Evolutionary conservation across 768 basidiomycete species (phyloP).

Genomic region (Kwoniella europaea): DNA sequence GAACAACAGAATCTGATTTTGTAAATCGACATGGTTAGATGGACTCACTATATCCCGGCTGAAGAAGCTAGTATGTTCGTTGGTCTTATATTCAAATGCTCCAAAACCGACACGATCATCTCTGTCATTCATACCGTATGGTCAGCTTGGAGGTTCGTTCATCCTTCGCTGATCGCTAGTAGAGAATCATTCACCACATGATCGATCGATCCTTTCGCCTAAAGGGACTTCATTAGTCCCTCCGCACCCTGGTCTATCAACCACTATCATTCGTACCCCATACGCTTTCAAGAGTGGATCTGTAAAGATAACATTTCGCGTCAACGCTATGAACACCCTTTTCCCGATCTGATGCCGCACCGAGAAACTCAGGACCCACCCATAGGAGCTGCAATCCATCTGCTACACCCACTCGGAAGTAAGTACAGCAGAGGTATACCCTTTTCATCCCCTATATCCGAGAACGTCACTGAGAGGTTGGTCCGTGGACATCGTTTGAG

Average conservation of each 20-base stretch:
- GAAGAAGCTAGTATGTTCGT: slow-evolving; percentile 46
- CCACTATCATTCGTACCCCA: slow-evolving; percentile 45
- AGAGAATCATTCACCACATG: slow-evolving; percentile 36
- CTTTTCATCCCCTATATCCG: slow-evolving; percentile 46
- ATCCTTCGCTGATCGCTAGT: background rate
- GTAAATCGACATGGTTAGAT: background rate
- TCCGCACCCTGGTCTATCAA: slow-evolving; percentile 52
- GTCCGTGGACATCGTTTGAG: slow-evolving; percentile 46
- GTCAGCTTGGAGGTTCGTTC: background rate
- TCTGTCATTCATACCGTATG: slow-evolving; percentile 22
- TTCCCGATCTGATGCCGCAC: background rate
- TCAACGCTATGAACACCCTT: background rate
- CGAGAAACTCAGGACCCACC: slow-evolving; percentile 24
- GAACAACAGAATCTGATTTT: background rate
- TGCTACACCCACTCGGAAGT: slow-evolving; percentile 44
- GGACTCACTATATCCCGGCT: slow-evolving; percentile 49
- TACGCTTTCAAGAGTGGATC: slow-evolving; percentile 46
- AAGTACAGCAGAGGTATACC: slow-evolving; percentile 46
- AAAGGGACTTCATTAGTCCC: slow-evolving; percentile 43
- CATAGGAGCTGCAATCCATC: slow-evolving; percentile 49
- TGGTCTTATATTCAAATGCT: slow-evolving; percentile 40
- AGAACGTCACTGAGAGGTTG: slow-evolving; percentile 40
- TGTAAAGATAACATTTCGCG: background rate
- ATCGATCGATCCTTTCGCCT: slow-evolving; percentile 37
- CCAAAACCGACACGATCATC: slow-evolving; percentile 48